Base-by-base conservation (phyloP, 169 alveolate genomes). In the Eimeria acervulina region DNA sequence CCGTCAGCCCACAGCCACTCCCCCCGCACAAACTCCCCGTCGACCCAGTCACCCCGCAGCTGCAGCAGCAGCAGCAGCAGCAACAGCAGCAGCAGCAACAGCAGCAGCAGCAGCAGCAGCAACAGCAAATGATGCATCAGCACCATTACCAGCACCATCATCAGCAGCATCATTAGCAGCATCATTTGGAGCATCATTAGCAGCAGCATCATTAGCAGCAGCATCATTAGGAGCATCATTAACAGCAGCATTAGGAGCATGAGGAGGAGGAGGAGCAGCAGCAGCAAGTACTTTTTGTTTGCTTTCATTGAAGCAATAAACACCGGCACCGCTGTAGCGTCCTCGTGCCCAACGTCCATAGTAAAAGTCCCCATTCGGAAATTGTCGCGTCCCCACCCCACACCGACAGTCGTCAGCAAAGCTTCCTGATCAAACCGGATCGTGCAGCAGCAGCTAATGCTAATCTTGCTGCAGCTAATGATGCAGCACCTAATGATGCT, bases 301-400 rank as follows among this genome's bases (percentile, higher is more conserved):
- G 38, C 98, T 98, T 55, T 97, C 96, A 95, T 94, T 94, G 96
- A 98, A 98, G 47, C 97, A 97, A 95, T 98, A 99, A 70, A 98
- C 98, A 17, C 99, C 99, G 47, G 96, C 89, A 80, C 99, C 99
- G 89, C 98, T 97, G 95, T 98, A 98, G 94, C 97, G 97, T 23
- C 99, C 99, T 85, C 97, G 78, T 78, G 95, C 95, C 99, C 99
- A 99, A 61, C 96, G 92, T 31, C 99, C 99, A 80, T 98, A 97
- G 96, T 99, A 99, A 47, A 98, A 97, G 90, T 99, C 99, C 70
- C 98, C 98, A 90, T 98, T 99, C 15, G 97, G 97, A 91, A 98
- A 99, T 55, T 97, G 98, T 90, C 97, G 98, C 51, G 98, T 97
- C 52, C 99, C 99, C 95, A 97, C 98, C 26, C 99, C 99, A 63